These are phyloP conservation scores for Alternaria brassicae DNA, from an alignment of 2,329 filamentous ascomycete genomes.

Conservation along the genomic window DNA sequence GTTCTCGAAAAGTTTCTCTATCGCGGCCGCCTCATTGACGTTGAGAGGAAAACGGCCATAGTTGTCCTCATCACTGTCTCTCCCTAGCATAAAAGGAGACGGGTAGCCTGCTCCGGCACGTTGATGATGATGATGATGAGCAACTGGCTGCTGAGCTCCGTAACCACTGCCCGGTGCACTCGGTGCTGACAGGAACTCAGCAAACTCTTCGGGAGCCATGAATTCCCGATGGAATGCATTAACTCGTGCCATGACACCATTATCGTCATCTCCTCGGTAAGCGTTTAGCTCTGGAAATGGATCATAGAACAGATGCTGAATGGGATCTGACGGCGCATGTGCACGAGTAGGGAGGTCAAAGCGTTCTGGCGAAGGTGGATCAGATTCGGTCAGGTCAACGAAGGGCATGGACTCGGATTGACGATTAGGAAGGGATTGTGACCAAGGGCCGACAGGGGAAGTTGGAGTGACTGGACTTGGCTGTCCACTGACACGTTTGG, in stretches of 20 bases:
- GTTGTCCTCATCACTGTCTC: conserved; percentile 22
- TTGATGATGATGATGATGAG: not conserved
- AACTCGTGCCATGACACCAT: conserved; percentile 10
- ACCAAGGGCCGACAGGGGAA: conserved; percentile 23
- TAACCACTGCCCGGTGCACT: conserved; percentile 22
- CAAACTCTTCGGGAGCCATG: conserved; percentile 39
- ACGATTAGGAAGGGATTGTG: not conserved
- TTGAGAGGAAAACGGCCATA: conserved; percentile 24
- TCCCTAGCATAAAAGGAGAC: not conserved
- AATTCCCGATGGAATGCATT: conserved; percentile 33
- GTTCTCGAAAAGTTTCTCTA: conserved; percentile 43
- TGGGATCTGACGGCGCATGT: not conserved
- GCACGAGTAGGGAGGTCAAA: not conserved
- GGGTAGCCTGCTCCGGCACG: not conserved
- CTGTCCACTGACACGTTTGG: conserved; percentile 36
- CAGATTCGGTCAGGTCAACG: conserved; percentile 35
- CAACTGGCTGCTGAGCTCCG: conserved; percentile 15
- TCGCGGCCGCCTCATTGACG: conserved; percentile 27
- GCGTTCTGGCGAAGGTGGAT: conserved; percentile 20
- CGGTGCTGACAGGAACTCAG: conserved; percentile 35
- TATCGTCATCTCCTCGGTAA: conserved; percentile 4
- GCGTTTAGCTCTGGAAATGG: conserved; percentile 17
- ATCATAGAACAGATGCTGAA: conserved; percentile 1
- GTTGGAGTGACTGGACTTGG: conserved; percentile 32
- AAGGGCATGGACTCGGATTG: not conserved